These are phyloP conservation scores for Rhamnella rubrinervis DNA, from an alignment of 331 rosid species.

Conservation along the genomic window DNA sequence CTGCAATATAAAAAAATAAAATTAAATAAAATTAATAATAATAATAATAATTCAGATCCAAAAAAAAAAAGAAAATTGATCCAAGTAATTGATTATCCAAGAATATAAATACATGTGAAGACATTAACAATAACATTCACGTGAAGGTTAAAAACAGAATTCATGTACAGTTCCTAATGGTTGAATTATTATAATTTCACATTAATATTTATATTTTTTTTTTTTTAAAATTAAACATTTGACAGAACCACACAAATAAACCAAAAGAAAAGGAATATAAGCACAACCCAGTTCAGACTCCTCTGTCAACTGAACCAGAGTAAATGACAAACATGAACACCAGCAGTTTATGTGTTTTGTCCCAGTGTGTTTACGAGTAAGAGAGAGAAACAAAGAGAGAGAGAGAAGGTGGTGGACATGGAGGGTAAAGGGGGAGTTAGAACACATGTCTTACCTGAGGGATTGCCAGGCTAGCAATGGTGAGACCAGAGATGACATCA, in stretches of 20 bases:
- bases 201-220: too few relatives aligned
- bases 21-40: too few relatives aligned
- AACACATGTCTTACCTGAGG: slow-evolving; percentile 62
- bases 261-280: background rate
- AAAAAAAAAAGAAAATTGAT: background rate
- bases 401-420: background rate
- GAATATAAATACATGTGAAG: too few relatives aligned
- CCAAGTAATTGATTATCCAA: too few relatives aligned
- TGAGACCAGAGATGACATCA: slow-evolving; percentile 83
- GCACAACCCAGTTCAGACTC: slow-evolving; percentile 6
- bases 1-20: slow-evolving; percentile 37
- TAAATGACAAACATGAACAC: background rate
- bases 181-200: too few relatives aligned
- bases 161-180: background rate
- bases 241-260: background rate
- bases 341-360: too few relatives aligned
- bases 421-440: background rate
- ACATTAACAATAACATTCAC: background rate
- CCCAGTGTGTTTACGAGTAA: too few relatives aligned
- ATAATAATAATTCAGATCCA: background rate
- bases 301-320: background rate
- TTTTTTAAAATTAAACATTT: too few relatives aligned
- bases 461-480: slow-evolving; percentile 95
- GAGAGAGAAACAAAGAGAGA: background rate
- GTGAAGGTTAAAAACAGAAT: background rate